A percentile compares a stretch with the other conserved stretches of the same genome.
Conservation (phyloP, 2,329 filamentous ascomycete genomes). For the Cladosporium sp. region DNA sequence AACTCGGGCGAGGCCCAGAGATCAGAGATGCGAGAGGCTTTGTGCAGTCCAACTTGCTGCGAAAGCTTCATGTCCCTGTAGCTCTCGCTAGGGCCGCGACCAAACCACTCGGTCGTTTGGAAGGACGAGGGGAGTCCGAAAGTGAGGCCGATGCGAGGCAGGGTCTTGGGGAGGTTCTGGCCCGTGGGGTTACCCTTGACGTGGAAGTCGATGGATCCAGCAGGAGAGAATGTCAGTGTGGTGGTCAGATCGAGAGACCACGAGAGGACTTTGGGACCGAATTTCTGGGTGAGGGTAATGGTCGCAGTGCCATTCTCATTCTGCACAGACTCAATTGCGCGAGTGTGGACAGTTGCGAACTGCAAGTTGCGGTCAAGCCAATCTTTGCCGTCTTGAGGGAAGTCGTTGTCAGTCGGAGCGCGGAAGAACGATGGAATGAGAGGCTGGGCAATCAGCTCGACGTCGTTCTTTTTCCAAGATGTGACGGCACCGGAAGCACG, state of each 20-base stretch:
- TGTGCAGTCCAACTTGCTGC: conserved; percentile 45
- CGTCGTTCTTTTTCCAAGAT: conserved; percentile 24
- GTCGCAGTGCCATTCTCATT: conserved; percentile 13
- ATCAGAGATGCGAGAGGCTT: conserved; percentile 37
- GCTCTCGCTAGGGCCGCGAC: conserved; percentile 60
- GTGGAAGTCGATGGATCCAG: conserved; percentile 45
- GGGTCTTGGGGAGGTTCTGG: conserved; percentile 45
- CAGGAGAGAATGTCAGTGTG: conserved; percentile 49
- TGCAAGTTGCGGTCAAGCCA: conserved; percentile 43
- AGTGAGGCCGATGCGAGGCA: conserved; percentile 61
- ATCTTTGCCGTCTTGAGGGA: conserved; percentile 50
- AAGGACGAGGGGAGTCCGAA: conserved; percentile 48
- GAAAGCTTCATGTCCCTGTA: conserved; percentile 64
- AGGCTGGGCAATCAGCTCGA: conserved; percentile 18
- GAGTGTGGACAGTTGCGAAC: conserved; percentile 19
- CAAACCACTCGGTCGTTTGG: conserved; percentile 55
- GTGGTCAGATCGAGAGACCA: conserved; percentile 50
- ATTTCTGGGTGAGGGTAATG: conserved; percentile 21
- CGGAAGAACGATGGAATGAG: conserved; percentile 51
- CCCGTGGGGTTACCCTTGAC: conserved; percentile 38
- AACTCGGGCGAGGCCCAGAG: conserved; percentile 60
- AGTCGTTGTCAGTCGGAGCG: conserved; percentile 63
- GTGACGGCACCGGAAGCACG: conserved; percentile 19
- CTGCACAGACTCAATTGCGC: conserved; percentile 16
- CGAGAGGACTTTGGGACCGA: conserved; percentile 55